Evolutionary conservation across 73 alveolate genomes (phyloP), one percentile per base, ranked within the genome.

Genomic region (Paramecium sexaurelia): DNA sequence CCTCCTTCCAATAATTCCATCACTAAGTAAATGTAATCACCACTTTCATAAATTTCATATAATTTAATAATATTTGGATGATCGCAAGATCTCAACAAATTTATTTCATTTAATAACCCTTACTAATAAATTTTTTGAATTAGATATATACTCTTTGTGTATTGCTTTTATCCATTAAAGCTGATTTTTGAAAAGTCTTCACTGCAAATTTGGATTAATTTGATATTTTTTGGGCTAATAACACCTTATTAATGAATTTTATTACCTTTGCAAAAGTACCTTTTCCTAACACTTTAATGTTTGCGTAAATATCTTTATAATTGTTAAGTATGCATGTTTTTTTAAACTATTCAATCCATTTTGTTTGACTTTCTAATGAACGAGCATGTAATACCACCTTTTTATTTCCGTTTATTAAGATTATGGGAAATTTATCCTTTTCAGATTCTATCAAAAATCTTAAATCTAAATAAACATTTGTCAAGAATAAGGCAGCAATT

Each of bases 1-100:
- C 94, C 94, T 36, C 94, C 94, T 47, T 88, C 87, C 6, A 88
- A 22, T 2, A 88, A 71, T 35, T 88, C 94, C 91, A 88, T 39
- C 5, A 88, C 67, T n/a, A 88, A 37, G 43, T 88, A 88, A 19
- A 88, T 68, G 45, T 88, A 43, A 24, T 88, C 75, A 24, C 61
- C 27, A 43, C 87, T 82, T 41, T 88, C 94, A 69, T 88, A 69
- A 6, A 88, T 68, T 27, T 88, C 94, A 88, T 37, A 88, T 5
- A 88, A 33, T 68, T 88, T 88, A 7, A 88, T 45, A 20, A 88
- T 88, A 55, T 88, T 75, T 7, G 94, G 94, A 43, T 88, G 94
- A 39, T 88, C 94, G 20, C 85, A 37, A 7, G 55, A 68, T 40
- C 94, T 36, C 9, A 88, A 82, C 29, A 88, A 27, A 9, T 69